Conservation (phyloP, 495 filamentous ascomycete genomes). For the Neurospora tetraspora region DNA sequence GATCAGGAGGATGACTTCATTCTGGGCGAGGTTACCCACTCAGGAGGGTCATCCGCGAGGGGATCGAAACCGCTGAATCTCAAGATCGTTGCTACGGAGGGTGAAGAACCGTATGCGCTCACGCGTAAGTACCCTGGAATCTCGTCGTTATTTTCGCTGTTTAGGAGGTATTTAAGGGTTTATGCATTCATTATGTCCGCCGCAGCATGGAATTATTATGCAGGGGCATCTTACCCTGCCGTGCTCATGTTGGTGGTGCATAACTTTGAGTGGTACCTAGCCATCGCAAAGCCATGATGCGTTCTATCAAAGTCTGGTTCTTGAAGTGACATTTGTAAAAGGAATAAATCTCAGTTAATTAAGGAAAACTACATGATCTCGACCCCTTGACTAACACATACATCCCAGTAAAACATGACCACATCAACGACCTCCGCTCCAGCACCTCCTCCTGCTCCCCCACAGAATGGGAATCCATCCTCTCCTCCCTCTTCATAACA, state of each 20-base stretch:
- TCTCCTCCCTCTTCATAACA: conserved; percentile 27
- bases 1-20: conserved; percentile 44
- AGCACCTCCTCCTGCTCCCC: conserved; percentile 26
- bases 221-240: not conserved
- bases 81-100: conserved; percentile 60
- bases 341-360: not conserved
- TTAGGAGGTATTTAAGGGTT: not conserved
- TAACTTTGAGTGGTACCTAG: not conserved
- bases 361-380: not conserved
- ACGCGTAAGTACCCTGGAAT: conserved; percentile 33
- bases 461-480: conserved; percentile 36
- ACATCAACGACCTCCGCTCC: conserved; percentile 14
- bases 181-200: not conserved
- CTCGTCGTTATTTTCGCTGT: not conserved
- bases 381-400: not conserved
- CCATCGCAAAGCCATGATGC: not conserved
- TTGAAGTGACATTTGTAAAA: not conserved
- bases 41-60: conserved; percentile 14
- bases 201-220: not conserved
- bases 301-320: not conserved
- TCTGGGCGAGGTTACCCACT: conserved; percentile 45
- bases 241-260: not conserved
- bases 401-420: conserved; percentile 23
- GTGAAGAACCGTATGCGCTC: conserved; percentile 47
- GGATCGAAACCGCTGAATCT: conserved; percentile 40